phyloP scores from a whole-genome alignment of 257 asterid species.

The Solanum okadae region DNA sequence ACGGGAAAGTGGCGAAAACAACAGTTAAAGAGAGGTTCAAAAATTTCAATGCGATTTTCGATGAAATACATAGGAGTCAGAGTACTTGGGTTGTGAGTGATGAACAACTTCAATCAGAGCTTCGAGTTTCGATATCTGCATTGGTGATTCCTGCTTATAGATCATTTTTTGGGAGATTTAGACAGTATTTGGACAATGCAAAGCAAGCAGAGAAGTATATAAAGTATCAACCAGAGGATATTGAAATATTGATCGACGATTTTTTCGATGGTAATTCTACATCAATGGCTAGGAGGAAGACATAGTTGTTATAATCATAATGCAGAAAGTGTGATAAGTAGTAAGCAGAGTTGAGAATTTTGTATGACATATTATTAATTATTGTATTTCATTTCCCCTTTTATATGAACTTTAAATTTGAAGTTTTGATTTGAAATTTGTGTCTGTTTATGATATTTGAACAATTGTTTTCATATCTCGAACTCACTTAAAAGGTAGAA shows the following conservation, averaged over 20 bases:
- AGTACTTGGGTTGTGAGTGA: slow-evolving; percentile 78
- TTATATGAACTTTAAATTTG: neutral
- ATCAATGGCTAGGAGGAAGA: slow-evolving; percentile 60
- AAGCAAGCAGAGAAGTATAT: slow-evolving; percentile 59
- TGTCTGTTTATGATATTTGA: neutral
- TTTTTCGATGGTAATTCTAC: slow-evolving; percentile 60
- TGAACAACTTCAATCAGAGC: slow-evolving; percentile 89
- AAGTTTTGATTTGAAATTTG: neutral
- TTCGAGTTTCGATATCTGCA: slow-evolving; percentile 56
- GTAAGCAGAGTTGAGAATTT: neutral
- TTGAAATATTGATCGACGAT: slow-evolving; percentile 63
- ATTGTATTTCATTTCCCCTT: neutral
- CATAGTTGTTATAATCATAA: slow-evolving; percentile 4
- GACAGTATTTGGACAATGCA: slow-evolving; percentile 44
- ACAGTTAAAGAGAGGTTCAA: slow-evolving; percentile 71
- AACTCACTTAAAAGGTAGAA: neutral
- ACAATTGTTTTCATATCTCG: neutral
- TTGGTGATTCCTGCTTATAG: slow-evolving; percentile 83
- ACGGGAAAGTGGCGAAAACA: slow-evolving; percentile 41
- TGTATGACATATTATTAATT: neutral
- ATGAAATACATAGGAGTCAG: slow-evolving; percentile 62
- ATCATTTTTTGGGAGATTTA: slow-evolving; percentile 62
- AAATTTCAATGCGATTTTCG: slow-evolving; percentile 42
- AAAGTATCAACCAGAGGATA: slow-evolving; percentile 77
- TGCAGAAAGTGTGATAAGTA: neutral